Conservation (phyloP, 495 filamentous ascomycete species). For the Penicillium riverlandense region DNA sequence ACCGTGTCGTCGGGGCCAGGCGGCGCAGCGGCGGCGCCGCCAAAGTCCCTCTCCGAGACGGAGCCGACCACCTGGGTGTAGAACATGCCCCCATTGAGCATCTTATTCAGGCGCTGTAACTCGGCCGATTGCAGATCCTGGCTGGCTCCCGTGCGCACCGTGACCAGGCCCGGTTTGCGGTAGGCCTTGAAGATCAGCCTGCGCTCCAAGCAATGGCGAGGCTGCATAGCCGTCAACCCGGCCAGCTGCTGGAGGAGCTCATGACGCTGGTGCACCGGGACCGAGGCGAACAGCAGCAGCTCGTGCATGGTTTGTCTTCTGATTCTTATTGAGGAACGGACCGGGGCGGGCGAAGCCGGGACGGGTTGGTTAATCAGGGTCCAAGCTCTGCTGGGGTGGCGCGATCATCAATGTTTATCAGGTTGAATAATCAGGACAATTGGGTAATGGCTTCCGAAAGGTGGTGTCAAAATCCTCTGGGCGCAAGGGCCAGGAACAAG, state of each 20-base stretch:
- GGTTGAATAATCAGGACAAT: constrained; percentile 5
- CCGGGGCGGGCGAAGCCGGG: constrained; percentile 20
- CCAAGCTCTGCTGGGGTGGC: constrained; percentile 13
- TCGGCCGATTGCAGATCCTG: constrained; percentile 37
- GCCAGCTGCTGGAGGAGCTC: constrained; percentile 63
- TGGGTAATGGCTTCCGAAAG: constrained; percentile 1
- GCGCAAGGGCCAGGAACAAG: not conserved
- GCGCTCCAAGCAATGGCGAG: constrained; percentile 49
- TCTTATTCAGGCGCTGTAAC: constrained; percentile 37
- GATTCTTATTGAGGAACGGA: not conserved
- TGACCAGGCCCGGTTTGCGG: constrained; percentile 33
- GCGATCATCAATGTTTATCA: constrained; percentile 2
- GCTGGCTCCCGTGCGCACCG: constrained; percentile 32
- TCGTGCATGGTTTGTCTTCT: constrained; percentile 33
- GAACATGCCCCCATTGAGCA: constrained; percentile 45
- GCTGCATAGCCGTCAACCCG: constrained; percentile 61
- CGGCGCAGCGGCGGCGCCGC: constrained; percentile 5
- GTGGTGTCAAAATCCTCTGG: not conserved
- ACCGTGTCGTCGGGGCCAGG: constrained; percentile 17
- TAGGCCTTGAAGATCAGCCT: constrained; percentile 61
- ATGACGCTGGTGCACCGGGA: constrained; percentile 37
- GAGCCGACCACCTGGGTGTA: constrained; percentile 43
- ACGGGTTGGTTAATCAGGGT: constrained; percentile 17
- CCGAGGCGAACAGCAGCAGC: constrained; percentile 42
- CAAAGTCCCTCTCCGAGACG: constrained; percentile 28